A percentile compares a stretch with the other conserved stretches of the same genome.
phyloP scores from a whole-genome alignment of 2,329 filamentous ascomycete species.

The Ceratocystis huliohia region DNA sequence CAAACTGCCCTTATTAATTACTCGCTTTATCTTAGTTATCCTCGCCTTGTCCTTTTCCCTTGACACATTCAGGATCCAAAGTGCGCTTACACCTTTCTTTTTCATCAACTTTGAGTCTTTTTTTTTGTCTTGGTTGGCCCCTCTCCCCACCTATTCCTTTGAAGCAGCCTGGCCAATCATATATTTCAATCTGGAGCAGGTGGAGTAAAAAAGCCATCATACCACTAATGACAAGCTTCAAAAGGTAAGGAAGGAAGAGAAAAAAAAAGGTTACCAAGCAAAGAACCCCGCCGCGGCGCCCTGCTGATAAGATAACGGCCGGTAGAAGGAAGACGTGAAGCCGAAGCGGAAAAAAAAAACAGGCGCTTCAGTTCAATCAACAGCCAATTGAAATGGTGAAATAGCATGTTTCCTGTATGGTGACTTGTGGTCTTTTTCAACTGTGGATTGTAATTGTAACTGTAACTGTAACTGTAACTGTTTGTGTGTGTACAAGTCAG shows the following conservation, averaged over 20 bases:
- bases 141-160: constrained; percentile 1
- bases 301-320: constrained; percentile 17
- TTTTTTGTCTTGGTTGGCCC: not conserved
- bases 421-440: too few species aligned
- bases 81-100: constrained; percentile 21
- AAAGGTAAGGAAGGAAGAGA: not conserved
- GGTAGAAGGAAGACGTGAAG: not conserved
- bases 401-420: too few species aligned
- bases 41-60: not conserved
- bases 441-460: too few species aligned
- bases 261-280: not conserved
- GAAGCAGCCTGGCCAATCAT: constrained; percentile 11
- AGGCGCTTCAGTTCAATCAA: too few species aligned
- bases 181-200: too few species aligned
- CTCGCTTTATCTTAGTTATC: not conserved
- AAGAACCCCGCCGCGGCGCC: constrained; percentile 10
- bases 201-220: constrained; percentile 1
- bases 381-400: not conserved
- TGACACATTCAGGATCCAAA: constrained; percentile 10
- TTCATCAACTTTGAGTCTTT: constrained; percentile 1
- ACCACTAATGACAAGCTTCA: not conserved
- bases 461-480: too few species aligned
- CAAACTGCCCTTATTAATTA: not conserved
- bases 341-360: not conserved
- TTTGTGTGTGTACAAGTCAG: not conserved